Evolutionary conservation across 176 grass and related monocot genomes (phyloP).

Genomic region (Dendrocalamus sinicus): DNA sequence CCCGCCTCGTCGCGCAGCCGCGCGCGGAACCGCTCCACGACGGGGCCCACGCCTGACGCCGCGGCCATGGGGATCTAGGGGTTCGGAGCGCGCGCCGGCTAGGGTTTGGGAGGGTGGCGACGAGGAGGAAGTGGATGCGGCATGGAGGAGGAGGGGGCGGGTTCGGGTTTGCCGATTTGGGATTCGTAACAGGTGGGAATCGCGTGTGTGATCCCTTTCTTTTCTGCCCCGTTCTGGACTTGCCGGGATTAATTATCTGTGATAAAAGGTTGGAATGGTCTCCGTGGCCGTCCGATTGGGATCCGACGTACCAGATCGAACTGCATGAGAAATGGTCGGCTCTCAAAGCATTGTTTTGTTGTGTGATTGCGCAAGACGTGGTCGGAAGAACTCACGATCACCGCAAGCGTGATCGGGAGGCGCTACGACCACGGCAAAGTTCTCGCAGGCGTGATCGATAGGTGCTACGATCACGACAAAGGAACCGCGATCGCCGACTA

Average conservation of each 20-base stretch:
- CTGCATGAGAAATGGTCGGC: not conserved
- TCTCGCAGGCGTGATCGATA: too few relatives aligned
- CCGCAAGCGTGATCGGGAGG: too few relatives aligned
- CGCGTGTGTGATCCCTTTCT: not conserved
- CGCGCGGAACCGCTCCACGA: slow-evolving; percentile 66
- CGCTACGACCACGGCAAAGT: too few relatives aligned
- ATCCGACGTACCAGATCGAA: slow-evolving; percentile 4
- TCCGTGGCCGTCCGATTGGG: not conserved
- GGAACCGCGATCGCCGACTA: too few relatives aligned
- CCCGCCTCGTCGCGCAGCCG: slow-evolving; percentile 64
- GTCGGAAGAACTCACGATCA: too few relatives aligned
- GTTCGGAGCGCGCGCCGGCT: not conserved
- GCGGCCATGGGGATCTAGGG: slow-evolving; percentile 39
- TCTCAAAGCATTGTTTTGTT: too few relatives aligned
- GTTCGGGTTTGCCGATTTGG: slow-evolving; percentile 30
- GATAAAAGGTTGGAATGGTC: not conserved
- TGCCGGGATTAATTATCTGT: slow-evolving; percentile 7
- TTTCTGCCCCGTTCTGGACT: not conserved
- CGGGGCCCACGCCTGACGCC: slow-evolving; percentile 31
- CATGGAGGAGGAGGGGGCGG: not conserved
- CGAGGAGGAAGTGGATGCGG: slow-evolving; percentile 19
- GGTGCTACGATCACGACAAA: too few relatives aligned
- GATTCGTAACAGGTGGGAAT: slow-evolving; percentile 42
- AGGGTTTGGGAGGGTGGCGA: slow-evolving; percentile 53
- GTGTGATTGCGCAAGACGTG: too few relatives aligned